phyloP scores from a whole-genome alignment of 2,329 filamentous ascomycete genomes.

The Dactylella cylindrospora region DNA sequence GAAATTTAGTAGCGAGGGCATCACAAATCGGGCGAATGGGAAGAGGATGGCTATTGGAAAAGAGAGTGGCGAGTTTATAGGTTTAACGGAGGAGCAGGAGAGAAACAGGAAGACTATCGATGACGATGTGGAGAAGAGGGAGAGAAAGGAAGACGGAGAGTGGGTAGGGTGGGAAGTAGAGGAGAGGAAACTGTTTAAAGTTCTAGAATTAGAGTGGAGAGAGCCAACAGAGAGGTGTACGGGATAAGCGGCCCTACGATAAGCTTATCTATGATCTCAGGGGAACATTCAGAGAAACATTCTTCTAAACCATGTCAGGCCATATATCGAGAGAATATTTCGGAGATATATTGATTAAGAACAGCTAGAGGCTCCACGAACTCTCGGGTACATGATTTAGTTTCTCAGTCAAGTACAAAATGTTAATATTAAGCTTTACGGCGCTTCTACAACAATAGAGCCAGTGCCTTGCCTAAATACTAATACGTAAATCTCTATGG shows the following conservation, averaged over 20 bases:
- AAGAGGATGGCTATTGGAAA: slow-evolving; percentile 60
- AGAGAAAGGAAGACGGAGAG: slow-evolving; percentile 21
- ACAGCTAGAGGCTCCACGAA: too few relatives aligned
- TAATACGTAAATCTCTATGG: too few relatives aligned
- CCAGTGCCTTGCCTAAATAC: too few relatives aligned
- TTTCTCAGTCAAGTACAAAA: neutral
- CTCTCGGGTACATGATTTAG: neutral
- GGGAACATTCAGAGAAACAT: neutral
- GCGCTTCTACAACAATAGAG: too few relatives aligned
- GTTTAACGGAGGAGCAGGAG: slow-evolving; percentile 55
- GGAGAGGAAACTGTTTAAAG: slow-evolving; percentile 37
- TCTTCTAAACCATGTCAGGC: neutral
- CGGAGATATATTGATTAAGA: neutral
- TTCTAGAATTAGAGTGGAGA: slow-evolving; percentile 26
- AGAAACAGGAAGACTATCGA: slow-evolving; percentile 59
- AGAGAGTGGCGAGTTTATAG: slow-evolving; percentile 47
- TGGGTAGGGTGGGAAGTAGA: slow-evolving; percentile 41
- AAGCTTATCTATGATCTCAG: neutral
- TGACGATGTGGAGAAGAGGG: slow-evolving; percentile 70
- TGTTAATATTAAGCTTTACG: neutral
- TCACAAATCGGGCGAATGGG: slow-evolving; percentile 68
- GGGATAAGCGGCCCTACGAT: slow-evolving; percentile 1
- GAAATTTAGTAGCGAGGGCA: slow-evolving; percentile 90
- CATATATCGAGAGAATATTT: neutral
- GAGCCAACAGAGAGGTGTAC: slow-evolving; percentile 34